These are phyloP conservation scores for Hyparrhenia diplandra DNA, from an alignment of 176 grass and related monocot species.

Conservation along the genomic window DNA sequence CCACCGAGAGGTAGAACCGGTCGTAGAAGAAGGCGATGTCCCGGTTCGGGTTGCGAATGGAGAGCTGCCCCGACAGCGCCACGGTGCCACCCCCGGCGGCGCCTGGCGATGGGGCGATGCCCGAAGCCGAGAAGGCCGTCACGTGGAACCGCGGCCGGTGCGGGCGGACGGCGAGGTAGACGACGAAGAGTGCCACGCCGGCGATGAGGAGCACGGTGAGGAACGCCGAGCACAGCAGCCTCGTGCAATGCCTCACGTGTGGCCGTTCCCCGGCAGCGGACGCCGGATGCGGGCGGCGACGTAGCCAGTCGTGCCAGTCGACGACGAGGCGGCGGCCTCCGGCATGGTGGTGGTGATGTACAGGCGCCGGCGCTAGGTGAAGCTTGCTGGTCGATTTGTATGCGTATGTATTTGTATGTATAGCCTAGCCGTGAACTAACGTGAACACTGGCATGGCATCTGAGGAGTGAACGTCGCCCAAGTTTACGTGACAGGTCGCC, in stretches of 20 bases:
- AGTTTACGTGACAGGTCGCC: too few species aligned
- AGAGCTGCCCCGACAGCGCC: conserved; percentile 37
- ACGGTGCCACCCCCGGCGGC: background rate
- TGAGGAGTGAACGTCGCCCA: background rate
- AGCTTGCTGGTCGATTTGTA: background rate
- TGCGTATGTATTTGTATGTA: background rate
- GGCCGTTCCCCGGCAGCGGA: conserved; percentile 23
- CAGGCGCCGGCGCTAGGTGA: background rate
- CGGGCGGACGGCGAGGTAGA: conserved; percentile 70
- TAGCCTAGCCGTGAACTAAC: background rate
- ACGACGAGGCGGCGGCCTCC: background rate
- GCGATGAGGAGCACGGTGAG: conserved; percentile 45
- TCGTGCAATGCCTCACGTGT: conserved; percentile 41
- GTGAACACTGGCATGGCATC: background rate
- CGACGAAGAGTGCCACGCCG: conserved; percentile 62
- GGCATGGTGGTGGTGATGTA: background rate
- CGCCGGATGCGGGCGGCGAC: background rate
- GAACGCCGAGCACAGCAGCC: conserved; percentile 69
- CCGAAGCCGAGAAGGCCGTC: conserved; percentile 42
- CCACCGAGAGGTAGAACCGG: conserved; percentile 44
- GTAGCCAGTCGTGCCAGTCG: background rate
- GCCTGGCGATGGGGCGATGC: conserved; percentile 11
- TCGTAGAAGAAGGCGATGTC: conserved; percentile 69
- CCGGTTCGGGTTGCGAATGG: conserved; percentile 63
- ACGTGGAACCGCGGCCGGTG: conserved; percentile 88